Percentiles rank a stretch among this genome's conserved stretches.
phyloP scores from a whole-genome alignment of 306 rosid genomes.

The Prunus davidiana region DNA sequence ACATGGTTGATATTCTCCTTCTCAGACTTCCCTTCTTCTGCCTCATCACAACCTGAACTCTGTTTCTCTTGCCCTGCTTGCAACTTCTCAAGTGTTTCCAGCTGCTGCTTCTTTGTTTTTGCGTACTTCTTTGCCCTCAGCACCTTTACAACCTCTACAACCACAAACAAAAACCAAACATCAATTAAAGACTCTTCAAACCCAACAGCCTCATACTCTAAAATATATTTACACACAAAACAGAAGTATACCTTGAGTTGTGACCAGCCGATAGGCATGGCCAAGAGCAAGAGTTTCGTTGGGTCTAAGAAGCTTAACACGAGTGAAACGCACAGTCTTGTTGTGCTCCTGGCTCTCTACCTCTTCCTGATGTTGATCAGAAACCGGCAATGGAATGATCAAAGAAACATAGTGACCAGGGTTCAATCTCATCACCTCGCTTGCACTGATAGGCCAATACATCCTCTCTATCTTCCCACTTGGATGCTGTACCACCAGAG shows the following conservation, averaged over 20 bases:
- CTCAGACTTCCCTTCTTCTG: slow-evolving; percentile 33
- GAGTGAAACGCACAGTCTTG: slow-evolving; percentile 70
- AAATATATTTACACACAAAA: background rate
- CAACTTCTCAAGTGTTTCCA: slow-evolving; percentile 31
- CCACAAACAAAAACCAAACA: slow-evolving; percentile 14
- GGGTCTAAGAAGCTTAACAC: slow-evolving; percentile 90
- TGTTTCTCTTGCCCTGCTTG: slow-evolving; percentile 27
- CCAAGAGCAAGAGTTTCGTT: slow-evolving; percentile 91
- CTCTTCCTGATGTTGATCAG: slow-evolving; percentile 24
- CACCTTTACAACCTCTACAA: slow-evolving; percentile 83
- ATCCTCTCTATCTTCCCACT: slow-evolving; percentile 82
- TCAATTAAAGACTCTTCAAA: background rate
- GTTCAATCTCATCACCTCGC: slow-evolving; percentile 79
- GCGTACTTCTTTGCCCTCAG: slow-evolving; percentile 79
- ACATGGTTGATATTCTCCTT: slow-evolving; percentile 54
- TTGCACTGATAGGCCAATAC: slow-evolving; percentile 71
- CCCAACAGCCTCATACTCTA: background rate
- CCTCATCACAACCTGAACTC: slow-evolving; percentile 41
- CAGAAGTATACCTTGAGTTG: slow-evolving; percentile 59
- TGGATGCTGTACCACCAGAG: slow-evolving; percentile 92
- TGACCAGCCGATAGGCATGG: slow-evolving; percentile 90
- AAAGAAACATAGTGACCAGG: slow-evolving; percentile 94
- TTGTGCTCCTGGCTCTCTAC: slow-evolving; percentile 21
- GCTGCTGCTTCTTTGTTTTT: slow-evolving; percentile 60
- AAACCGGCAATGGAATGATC: slow-evolving; percentile 75